These are phyloP conservation scores for Trichodelitschia bisporula DNA, from an alignment of 495 filamentous ascomycete species.

Conservation along the genomic window DNA sequence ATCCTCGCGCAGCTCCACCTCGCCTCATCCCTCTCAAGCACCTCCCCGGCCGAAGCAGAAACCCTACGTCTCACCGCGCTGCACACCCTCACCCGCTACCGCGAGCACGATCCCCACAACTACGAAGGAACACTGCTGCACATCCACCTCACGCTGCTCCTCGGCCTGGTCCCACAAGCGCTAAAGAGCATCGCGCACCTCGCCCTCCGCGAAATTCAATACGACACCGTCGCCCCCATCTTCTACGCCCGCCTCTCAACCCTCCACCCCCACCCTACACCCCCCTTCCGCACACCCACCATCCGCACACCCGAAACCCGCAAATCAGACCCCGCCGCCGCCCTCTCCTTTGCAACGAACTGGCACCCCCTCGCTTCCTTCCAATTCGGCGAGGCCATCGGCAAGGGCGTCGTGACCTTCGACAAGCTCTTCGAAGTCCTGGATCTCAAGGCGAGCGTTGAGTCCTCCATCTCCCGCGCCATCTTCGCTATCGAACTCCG, in stretches of 20 bases:
- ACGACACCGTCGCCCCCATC: slow-evolving; percentile 8
- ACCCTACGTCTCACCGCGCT: background rate
- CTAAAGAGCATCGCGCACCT: background rate
- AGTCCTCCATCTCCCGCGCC: slow-evolving; percentile 31
- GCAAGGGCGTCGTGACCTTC: too few relatives aligned
- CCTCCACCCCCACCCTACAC: slow-evolving; percentile 5
- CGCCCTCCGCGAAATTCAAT: slow-evolving; percentile 7
- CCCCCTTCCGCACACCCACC: too few relatives aligned
- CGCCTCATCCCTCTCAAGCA: background rate
- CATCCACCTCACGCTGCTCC: background rate
- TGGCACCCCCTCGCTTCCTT: too few relatives aligned
- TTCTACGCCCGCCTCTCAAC: slow-evolving; percentile 8
- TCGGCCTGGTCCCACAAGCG: background rate
- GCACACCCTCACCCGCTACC: background rate
- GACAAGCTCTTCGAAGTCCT: too few relatives aligned
- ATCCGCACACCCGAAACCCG: too few relatives aligned
- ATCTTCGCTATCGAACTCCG: slow-evolving; percentile 45
- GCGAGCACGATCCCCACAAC: background rate
- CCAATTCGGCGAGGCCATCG: too few relatives aligned
- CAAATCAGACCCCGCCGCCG: too few relatives aligned
- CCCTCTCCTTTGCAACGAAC: too few relatives aligned
- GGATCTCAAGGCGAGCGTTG: slow-evolving; percentile 63
- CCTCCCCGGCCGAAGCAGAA: background rate
- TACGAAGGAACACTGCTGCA: background rate
- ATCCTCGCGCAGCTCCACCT: background rate